These are phyloP conservation scores for Chenopodium formosanum DNA, from an alignment of 148 eudicot genomes.

Conservation along the genomic window DNA sequence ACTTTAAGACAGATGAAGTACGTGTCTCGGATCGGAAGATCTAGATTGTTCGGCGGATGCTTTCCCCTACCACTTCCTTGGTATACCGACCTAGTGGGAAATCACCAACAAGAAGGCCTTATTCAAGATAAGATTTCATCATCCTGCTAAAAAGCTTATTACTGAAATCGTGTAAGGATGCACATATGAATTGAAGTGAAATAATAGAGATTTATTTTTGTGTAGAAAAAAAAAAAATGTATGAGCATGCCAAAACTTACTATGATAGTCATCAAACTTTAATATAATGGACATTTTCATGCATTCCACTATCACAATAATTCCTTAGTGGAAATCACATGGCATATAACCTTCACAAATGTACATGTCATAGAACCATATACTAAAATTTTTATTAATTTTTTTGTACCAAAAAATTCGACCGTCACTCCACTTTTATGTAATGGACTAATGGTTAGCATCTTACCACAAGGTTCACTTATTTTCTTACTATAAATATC, in stretches of 20 bases:
- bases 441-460: not conserved
- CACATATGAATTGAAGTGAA: not conserved
- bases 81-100: not conserved
- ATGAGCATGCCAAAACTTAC: constrained; percentile 12
- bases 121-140: constrained; percentile 6
- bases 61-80: not conserved
- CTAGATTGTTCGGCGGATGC: constrained; percentile 4
- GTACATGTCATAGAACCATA: constrained; percentile 17
- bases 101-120: constrained; percentile 3
- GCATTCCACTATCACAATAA: constrained; percentile 11
- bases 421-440: not conserved
- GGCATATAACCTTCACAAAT: constrained; percentile 12
- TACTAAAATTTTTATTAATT: not conserved
- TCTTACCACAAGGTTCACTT: not conserved
- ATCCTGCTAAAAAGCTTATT: not conserved
- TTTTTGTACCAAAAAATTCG: not conserved
- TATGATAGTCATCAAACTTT: constrained; percentile 6
- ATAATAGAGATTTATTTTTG: not conserved
- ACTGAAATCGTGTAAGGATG: not conserved
- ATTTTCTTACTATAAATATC: constrained; percentile 23
- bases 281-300: not conserved
- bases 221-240: not conserved
- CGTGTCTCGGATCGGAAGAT: not conserved
- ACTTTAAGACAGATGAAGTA: not conserved
- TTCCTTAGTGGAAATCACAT: constrained; percentile 26